Evolutionary conservation across 2,329 filamentous ascomycete genomes (phyloP), one percentile per base, ranked within the genome.

Genomic region (Blastomyces emzantsi): DNA sequence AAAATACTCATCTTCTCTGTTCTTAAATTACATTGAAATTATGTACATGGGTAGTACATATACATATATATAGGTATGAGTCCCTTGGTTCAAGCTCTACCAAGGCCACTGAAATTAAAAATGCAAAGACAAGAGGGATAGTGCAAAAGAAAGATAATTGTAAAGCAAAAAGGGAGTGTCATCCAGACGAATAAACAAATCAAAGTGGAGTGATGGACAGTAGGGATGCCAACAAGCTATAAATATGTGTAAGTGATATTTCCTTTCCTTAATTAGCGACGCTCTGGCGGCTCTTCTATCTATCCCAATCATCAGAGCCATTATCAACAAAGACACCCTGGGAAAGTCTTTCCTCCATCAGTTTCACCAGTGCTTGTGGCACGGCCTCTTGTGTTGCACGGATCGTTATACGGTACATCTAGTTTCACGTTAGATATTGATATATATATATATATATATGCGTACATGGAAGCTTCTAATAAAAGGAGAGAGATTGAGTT

Each of bases 381-480:
- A 99, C 90, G 41, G 82, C 85, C 72, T 97, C 94, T 71, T 97
- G 93, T 0, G 94, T 99, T 6, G 93, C 94, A 66, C 94, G 85
- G 70, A 99, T 88, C 0, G 94, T 99, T 65, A 97, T 82, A 62
- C 94, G 92, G 71, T 95, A 90, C 91, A 97, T 97, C 94, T 97
- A 69, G 8, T 43, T 36, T 43, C 33, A 59, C 4, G 55, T 71
- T 66, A 67, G 65, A 64, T 62, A 63, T n/a, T 63, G 65, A 64
- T 63, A 63, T n/a, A 63, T 39, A 64, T 62, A 63, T n/a, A 63
- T 64, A 64, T 63, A 63, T n/a, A 63, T 39, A 28, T 25, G 55
- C 22, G 17, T 57, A 55, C 41, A 3, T 22, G 22, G 39, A 6
- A 28, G n/a, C n/a, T 28, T 19, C 25, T 36, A 52, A 28, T 30